phyloP scores from a whole-genome alignment of 768 basidiomycete species.

The Gelatoporia subvermispora region DNA sequence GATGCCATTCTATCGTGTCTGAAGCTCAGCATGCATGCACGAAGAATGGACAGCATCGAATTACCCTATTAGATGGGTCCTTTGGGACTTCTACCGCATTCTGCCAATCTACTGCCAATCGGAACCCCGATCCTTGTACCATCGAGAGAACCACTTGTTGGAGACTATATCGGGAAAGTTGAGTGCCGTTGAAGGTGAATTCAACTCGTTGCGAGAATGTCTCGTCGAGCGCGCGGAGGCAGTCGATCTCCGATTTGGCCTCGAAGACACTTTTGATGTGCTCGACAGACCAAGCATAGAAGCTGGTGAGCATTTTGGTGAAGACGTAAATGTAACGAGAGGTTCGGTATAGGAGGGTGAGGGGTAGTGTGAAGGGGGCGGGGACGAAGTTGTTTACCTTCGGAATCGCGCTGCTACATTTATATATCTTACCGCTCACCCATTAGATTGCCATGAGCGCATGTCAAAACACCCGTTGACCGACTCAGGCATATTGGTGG shows the following conservation, averaged over 20 bases:
- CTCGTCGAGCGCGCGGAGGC: slow-evolving; percentile 35
- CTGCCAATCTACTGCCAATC: slow-evolving; percentile 46
- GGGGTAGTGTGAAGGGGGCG: not conserved
- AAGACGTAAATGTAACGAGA: not conserved
- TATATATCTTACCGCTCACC: too few species aligned
- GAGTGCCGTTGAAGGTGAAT: slow-evolving; percentile 40
- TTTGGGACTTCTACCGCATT: slow-evolving; percentile 39
- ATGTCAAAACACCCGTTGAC: too few species aligned
- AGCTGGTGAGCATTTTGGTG: slow-evolving; percentile 29
- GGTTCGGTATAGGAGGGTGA: not conserved
- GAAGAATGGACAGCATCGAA: slow-evolving; percentile 13
- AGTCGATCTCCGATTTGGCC: slow-evolving; percentile 38
- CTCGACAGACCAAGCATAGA: slow-evolving; percentile 46
- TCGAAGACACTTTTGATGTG: slow-evolving; percentile 50
- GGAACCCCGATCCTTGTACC: slow-evolving; percentile 32
- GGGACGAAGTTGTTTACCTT: not conserved
- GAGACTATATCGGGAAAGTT: slow-evolving; percentile 36
- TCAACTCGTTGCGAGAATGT: slow-evolving; percentile 41
- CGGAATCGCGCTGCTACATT: too few species aligned
- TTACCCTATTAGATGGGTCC: slow-evolving; percentile 39
- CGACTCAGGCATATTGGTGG: slow-evolving; percentile 1
- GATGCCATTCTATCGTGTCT: slow-evolving; percentile 35
- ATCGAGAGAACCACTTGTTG: slow-evolving; percentile 37
- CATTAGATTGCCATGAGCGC: too few species aligned
- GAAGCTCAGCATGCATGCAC: not conserved